A percentile compares a stretch with the other conserved stretches of the same genome.
Conservation (phyloP, 108 stramenopile species). For the Mediolabrus comicus region DNA sequence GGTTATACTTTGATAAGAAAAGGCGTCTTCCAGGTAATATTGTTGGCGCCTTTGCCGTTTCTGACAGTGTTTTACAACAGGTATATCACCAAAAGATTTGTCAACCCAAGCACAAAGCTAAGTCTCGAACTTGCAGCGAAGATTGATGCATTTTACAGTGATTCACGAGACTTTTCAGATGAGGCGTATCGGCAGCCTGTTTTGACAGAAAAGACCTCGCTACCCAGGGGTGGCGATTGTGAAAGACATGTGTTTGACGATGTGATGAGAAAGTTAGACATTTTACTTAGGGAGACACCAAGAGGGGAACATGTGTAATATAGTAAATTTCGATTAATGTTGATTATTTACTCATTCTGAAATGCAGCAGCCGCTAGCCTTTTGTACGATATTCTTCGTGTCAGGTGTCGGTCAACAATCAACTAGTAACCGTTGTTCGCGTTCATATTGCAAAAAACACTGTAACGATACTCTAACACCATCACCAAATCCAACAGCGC, state of each 20-base stretch:
- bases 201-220: conserved; percentile 60
- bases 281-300: neutral
- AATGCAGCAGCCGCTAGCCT: neutral
- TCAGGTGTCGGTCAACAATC: conserved; percentile 57
- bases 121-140: conserved; percentile 85
- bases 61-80: conserved; percentile 62
- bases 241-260: conserved; percentile 2
- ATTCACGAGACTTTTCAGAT: conserved; percentile 60
- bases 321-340: neutral
- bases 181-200: conserved; percentile 84
- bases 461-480: conserved; percentile 76
- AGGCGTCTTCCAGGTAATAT: conserved; percentile 52
- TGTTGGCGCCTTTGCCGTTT: conserved; percentile 71
- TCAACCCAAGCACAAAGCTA: conserved; percentile 65
- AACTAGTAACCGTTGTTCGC: conserved; percentile 57
- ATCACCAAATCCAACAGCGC: conserved; percentile 75
- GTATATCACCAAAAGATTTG: conserved; percentile 63
- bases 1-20: conserved; percentile 76
- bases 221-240: conserved; percentile 47
- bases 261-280: conserved; percentile 27
- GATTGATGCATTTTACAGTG: conserved; percentile 66
- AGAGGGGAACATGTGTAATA: neutral
- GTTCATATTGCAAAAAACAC: conserved; percentile 69
- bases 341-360: neutral
- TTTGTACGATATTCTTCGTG: no score